Evolutionary conservation across 2,329 filamentous ascomycete species (phyloP), one percentile per base, ranked within the genome.

Genomic region (Fusarium miscanthi): DNA sequence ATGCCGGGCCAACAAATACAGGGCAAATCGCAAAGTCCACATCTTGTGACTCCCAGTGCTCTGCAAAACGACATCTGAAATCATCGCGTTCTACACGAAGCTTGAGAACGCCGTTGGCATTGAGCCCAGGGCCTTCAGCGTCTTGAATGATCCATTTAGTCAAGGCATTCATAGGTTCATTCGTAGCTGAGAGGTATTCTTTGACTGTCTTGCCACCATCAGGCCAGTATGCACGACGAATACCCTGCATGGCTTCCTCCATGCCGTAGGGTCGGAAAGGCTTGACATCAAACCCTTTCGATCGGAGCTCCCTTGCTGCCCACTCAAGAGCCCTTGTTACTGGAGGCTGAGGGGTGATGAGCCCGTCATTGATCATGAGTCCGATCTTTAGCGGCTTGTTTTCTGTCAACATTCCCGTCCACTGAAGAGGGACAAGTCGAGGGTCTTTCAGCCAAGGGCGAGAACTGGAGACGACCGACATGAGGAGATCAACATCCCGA

Each of bases 361-460:
- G 68, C 1, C 81, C 81, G 60, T 85, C 83, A 46, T 81, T 64
- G 63, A 78, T 77, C 76, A 84, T 81, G 63, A 87, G 79, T 2
- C 85, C 85, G 3, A 86, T 80, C 58, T 81, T 82, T 13, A 83
- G 59, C 0, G 71, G 69, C 9, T 45, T 69, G 6, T 23, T 17
- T 4, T 48, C 30, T 0, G 60, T 11, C 8, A 27, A 14, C 0
- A 21, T 25, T 1, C 30, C 49, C 1, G 70, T 79, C 81, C 81
- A 83, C 0, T 78, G 76, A 2, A 81, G 72, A 4, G 80, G 80
- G 1, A 81, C 57, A 0, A 82, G 63, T 0, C 74, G 69, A 0
- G 80, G 80, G n/a, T 83, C 81, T 16, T 66, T 59, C 3, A 80
- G 41, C 57, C 77, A 77, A 0, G 81, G 81, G 13, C 74, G 64